Conservation (phyloP, 495 filamentous ascomycete genomes). For the Penicillium steckii region DNA sequence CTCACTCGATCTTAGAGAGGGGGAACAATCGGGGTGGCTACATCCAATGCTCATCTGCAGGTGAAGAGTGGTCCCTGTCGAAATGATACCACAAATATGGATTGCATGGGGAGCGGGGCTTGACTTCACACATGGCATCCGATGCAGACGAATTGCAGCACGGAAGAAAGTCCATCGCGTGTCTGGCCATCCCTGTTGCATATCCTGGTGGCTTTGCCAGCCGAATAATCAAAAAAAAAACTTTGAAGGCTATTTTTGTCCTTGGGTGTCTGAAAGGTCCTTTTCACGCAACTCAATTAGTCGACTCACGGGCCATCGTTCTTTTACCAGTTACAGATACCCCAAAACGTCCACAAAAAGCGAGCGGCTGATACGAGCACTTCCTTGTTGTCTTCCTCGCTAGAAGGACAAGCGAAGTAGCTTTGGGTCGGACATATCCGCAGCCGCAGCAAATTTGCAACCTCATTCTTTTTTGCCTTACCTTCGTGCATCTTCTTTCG, state of each 20-base stretch:
- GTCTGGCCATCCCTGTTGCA: slow-evolving; percentile 16
- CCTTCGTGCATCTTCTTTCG: background rate
- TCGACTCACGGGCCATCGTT: slow-evolving; percentile 4
- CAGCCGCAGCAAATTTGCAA: background rate
- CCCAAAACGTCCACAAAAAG: slow-evolving; percentile 16
- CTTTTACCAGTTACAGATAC: background rate
- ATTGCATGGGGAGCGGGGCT: slow-evolving; percentile 16
- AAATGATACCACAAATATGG: slow-evolving; percentile 10
- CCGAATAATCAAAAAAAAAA: slow-evolving; percentile 11
- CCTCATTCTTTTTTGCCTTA: background rate
- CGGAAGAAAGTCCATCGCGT: slow-evolving; percentile 15
- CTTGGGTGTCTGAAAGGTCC: slow-evolving; percentile 1
- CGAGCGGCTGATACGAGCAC: slow-evolving; percentile 10
- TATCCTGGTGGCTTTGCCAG: slow-evolving; percentile 9
- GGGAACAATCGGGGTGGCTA: background rate
- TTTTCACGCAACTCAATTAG: slow-evolving; percentile 4
- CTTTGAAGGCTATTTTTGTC: slow-evolving; percentile 24
- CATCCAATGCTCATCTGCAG: background rate
- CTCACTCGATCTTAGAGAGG: background rate
- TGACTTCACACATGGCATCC: slow-evolving; percentile 21
- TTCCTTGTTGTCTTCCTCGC: slow-evolving; percentile 3
- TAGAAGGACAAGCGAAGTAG: slow-evolving; percentile 4
- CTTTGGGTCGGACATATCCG: slow-evolving; percentile 4
- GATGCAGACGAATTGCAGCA: slow-evolving; percentile 7
- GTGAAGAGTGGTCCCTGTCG: background rate